phyloP scores from a whole-genome alignment of 2,329 filamentous ascomycete genomes.

The Colletotrichum tropicale region DNA sequence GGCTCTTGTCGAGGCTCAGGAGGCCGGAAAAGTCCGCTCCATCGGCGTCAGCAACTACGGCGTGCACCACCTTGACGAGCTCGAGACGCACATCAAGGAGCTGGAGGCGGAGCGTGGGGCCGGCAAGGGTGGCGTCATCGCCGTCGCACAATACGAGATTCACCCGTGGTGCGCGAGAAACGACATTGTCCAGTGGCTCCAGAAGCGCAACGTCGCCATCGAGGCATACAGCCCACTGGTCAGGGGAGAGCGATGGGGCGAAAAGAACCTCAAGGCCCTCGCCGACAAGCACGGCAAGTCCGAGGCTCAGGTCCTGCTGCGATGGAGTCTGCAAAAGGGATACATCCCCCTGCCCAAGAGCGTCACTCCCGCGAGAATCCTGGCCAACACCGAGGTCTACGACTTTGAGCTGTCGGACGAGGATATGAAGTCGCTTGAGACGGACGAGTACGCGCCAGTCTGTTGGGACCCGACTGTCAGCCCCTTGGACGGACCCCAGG shows the following conservation, averaged over 20 bases:
- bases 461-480: constrained; percentile 61
- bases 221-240: constrained; percentile 69
- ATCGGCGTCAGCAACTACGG: constrained; percentile 72
- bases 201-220: constrained; percentile 63
- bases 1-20: constrained; percentile 67
- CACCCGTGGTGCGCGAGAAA: constrained; percentile 86
- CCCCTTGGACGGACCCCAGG: constrained; percentile 40
- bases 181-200: constrained; percentile 82
- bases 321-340: constrained; percentile 83
- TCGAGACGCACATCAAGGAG: constrained; percentile 63
- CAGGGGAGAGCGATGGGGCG: constrained; percentile 72
- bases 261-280: constrained; percentile 67
- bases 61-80: constrained; percentile 65
- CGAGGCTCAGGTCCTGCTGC: constrained; percentile 77
- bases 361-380: constrained; percentile 69
- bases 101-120: constrained; percentile 65
- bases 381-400: constrained; percentile 63
- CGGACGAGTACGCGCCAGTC: constrained; percentile 56
- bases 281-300: constrained; percentile 75
- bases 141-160: constrained; percentile 87
- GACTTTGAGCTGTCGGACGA: constrained; percentile 60
- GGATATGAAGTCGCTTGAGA: constrained; percentile 55
- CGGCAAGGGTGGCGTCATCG: constrained; percentile 74
- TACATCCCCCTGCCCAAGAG: constrained; percentile 78
- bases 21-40: constrained; percentile 64